Base-by-base conservation (phyloP, 2,329 filamentous ascomycete species). In the Botrytis hyacinthi region DNA sequence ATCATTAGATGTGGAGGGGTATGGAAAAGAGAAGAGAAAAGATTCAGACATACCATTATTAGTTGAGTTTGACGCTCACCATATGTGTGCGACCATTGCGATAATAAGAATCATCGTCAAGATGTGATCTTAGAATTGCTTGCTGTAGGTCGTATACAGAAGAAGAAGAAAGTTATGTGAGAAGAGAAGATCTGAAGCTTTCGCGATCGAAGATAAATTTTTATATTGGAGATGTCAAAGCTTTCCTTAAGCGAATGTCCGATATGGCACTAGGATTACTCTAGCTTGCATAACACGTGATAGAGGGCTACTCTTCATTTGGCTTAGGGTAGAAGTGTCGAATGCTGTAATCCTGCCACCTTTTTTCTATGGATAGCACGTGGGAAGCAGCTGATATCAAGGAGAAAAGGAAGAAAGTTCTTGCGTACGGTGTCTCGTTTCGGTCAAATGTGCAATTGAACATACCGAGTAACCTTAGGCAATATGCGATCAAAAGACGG, bases 1-100 rank as follows among this genome's bases (percentile, higher is more conserved):
- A 88, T 94, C 92, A 94, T 94, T 48, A 76, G 76, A 76, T 71
- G n/a, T 51, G 18, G 61, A 48, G 40, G 63, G 40, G 57, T 42
- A 29, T 48, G 71, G 73, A n/a, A 72, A 73, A 57, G 54, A 42
- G n/a, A 35, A 12, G 9, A 67, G 32, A 51, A 66, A 40, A 29
- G 5, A 26, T 32, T 44, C 37, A 42, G 8, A 76, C 75, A 74
- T 76, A 78, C 77, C 73, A 73, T 75, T 66, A 32, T 67, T 46
- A 66, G 59, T 29, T 57, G 29, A 26, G 4, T 46, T 54, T 44
- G 4, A 16, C 44, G 5, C 44, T 57, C 26, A 32, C 51, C 26
- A 12, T 32, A 9, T 18, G 1, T 29, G 18, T 37, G 44, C 42
- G n/a, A 51, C 46, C 35, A 71, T 57, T 44, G 35, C 18, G 44